Percentiles rank a stretch among this genome's conserved stretches.
Evolutionary conservation across 1,284 basidiomycete genomes (phyloP).

Genomic region (Meripilus lineatus): DNA sequence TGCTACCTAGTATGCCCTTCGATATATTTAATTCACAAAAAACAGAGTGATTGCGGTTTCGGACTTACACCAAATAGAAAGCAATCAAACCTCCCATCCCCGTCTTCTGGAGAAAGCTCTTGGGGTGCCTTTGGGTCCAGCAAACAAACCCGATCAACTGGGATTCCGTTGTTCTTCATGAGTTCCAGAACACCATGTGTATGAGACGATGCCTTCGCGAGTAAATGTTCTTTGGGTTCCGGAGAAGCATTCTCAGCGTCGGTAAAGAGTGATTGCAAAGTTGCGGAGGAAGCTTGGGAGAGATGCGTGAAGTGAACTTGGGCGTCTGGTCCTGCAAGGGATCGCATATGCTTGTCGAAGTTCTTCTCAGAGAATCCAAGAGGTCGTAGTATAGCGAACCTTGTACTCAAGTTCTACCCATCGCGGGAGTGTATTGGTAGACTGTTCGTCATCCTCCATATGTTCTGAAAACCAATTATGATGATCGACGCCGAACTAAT

Average conservation of each 20-base stretch:
- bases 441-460: slow-evolving; percentile 91
- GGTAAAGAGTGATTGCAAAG: slow-evolving; percentile 45
- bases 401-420: slow-evolving; percentile 89
- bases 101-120: slow-evolving; percentile 70
- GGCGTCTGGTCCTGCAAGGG: slow-evolving; percentile 61
- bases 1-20: slow-evolving; percentile 59
- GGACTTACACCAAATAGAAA: slow-evolving; percentile 79
- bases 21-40: slow-evolving; percentile 1
- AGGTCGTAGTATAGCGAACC: slow-evolving; percentile 16
- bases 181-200: slow-evolving; percentile 62
- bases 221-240: slow-evolving; percentile 19
- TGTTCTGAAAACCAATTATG: slow-evolving; percentile 55
- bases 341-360: slow-evolving; percentile 75
- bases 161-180: slow-evolving; percentile 47
- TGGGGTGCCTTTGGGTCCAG: slow-evolving; percentile 82
- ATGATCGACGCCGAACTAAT: background rate
- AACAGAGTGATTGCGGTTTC: background rate
- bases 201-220: slow-evolving; percentile 54
- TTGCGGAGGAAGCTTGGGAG: slow-evolving; percentile 60
- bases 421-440: slow-evolving; percentile 66
- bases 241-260: slow-evolving; percentile 17
- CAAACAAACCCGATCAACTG: slow-evolving; percentile 70
- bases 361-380: background rate
- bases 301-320: slow-evolving; percentile 83
- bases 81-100: slow-evolving; percentile 68